Base-by-base conservation (phyloP, 306 rosid species). In the Vigna trinervia region DNA sequence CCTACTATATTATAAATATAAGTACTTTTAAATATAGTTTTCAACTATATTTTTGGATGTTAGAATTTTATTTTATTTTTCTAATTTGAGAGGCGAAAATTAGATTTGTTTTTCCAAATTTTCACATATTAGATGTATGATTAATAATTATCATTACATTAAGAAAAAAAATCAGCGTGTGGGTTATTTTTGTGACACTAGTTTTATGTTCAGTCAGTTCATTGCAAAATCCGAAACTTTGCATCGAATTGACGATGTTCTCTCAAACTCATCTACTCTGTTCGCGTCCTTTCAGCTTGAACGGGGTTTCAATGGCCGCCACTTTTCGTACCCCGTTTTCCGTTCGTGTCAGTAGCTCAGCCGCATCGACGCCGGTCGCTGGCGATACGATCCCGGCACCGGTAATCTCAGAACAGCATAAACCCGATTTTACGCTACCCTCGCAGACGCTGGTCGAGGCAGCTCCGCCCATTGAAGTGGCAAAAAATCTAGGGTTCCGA, bases 401-500 rank as follows among this genome's bases (percentile, higher is more conserved):
- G 48, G 54, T 63, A 38, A 69, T 56, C 22, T 36, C 78, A 12
- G 58, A 53, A n/a, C 81, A 39, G 1, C 46, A 6, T 7, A 7
- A 47, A 62, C 41, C 64, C 71, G 61, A 34, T 23, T 72, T 45
- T 11, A 41, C 75, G 6, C 50, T 61, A 10, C 15, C 39, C 32
- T 6, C 60, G 3, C 60, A 72, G 12, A 62, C 65, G 1, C 57
- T 39, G 2, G 32, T 58, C 57, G 38, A 64, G 20, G 47, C 66
- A 22, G 26, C 81, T 60, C 73, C 79, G 38, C 73, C 88, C 57
- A 7, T 69, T 78, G 76, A 28, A 26, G 30, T 7, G 12, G 1
- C 57, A 13, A 19, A 12, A 70, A 74, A 30, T 32, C 65, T 58
- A 62, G 81, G 74, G 74, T 50, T 85, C 75, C 86, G 53, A 0